A percentile compares a stretch with the other conserved stretches of the same genome.
phyloP scores from a whole-genome alignment of 352 stramenopile genomes.

The Phytopythium kandeliae region DNA sequence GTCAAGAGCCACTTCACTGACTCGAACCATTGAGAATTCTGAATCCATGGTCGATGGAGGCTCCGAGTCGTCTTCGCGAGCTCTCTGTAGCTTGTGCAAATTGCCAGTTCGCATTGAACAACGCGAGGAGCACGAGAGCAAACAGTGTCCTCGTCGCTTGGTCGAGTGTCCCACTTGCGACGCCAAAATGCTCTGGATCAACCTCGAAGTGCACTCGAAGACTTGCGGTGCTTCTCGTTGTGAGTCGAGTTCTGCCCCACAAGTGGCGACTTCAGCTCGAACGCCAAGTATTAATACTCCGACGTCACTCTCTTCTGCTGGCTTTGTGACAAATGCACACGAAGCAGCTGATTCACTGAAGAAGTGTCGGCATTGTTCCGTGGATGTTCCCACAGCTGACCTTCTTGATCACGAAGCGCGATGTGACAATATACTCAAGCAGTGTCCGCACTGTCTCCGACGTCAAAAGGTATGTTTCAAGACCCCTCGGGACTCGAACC shows the following conservation, averaged over 20 bases:
- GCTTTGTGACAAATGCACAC: background rate
- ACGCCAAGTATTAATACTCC: background rate
- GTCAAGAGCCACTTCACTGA: background rate
- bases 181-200: conserved; percentile 36
- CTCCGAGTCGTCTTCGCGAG: conserved; percentile 12
- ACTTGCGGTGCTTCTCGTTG: conserved; percentile 11
- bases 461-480: conserved; percentile 49
- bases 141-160: conserved; percentile 49
- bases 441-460: conserved; percentile 75
- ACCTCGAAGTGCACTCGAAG: conserved; percentile 32
- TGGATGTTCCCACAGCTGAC: conserved; percentile 35
- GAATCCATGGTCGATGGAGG: background rate
- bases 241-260: background rate
- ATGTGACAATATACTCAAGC: conserved; percentile 80
- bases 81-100: conserved; percentile 40
- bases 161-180: conserved; percentile 33
- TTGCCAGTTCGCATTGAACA: conserved; percentile 45
- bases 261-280: background rate
- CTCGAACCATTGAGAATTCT: background rate
- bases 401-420: conserved; percentile 65
- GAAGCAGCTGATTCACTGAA: conserved; percentile 17
- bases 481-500: no score
- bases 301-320: background rate
- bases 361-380: conserved; percentile 62
- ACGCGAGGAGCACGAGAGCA: conserved; percentile 60